Conservation (phyloP, 768 basidiomycete species). For the Kwoniella dejecticola region DNA sequence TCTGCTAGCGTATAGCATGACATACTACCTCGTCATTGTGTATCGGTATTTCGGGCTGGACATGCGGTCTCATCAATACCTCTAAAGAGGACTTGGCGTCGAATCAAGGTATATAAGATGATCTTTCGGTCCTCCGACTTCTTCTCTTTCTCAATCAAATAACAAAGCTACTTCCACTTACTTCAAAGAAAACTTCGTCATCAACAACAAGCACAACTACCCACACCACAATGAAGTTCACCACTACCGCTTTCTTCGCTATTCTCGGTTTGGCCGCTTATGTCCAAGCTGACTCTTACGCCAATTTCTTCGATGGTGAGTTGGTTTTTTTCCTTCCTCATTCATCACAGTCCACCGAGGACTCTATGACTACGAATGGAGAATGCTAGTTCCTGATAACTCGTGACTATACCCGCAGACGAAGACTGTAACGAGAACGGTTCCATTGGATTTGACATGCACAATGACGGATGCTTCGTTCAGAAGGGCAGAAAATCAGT, state of each 20-base stretch:
- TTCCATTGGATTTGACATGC: slow-evolving; percentile 20
- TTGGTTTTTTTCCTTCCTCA: no score
- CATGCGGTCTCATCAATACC: no score
- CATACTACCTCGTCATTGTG: no score
- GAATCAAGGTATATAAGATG: no score
- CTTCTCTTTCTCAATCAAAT: no score
- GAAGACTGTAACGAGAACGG: slow-evolving; percentile 17
- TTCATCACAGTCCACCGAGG: no score
- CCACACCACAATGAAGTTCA: slow-evolving; percentile 20
- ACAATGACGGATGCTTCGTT: slow-evolving; percentile 21
- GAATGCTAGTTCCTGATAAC: no score
- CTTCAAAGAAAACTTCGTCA: background rate
- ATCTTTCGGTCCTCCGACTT: no score
- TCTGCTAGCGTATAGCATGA: no score
- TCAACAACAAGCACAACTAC: background rate
- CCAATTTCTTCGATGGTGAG: slow-evolving; percentile 31
- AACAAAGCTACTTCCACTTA: no score
- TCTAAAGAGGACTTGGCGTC: background rate
- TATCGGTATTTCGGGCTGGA: no score
- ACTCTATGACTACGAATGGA: no score
- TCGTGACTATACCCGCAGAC: slow-evolving; percentile 17
- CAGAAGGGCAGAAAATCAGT: slow-evolving; percentile 15
- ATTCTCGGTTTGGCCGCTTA: slow-evolving; percentile 10
- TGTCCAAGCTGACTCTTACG: slow-evolving; percentile 26
- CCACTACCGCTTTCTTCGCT: slow-evolving; percentile 14